Conservation (phyloP, 306 rosid species). For the Canavalia ensiformis region DNA sequence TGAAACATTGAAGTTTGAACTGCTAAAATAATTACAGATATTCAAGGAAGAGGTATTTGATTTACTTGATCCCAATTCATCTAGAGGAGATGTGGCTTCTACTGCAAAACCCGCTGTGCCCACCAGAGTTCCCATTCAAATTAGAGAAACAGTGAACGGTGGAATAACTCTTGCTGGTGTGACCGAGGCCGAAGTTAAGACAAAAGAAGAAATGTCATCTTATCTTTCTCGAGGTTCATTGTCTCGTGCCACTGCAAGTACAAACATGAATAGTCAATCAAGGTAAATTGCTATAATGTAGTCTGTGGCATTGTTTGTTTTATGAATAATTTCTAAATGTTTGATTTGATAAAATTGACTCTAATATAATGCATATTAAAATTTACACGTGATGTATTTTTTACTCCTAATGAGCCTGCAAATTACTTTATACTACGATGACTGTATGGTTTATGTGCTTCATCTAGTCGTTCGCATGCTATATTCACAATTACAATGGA, state of each 20-base stretch:
- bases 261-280: conserved; percentile 97
- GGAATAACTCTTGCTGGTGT: conserved; percentile 98
- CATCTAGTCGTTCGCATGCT: conserved; percentile 91
- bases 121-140: conserved; percentile 84
- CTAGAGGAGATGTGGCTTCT: conserved; percentile 64
- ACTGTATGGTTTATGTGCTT: conserved; percentile 31
- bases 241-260: conserved; percentile 93
- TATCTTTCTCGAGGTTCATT: conserved; percentile 84
- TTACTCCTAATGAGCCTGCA: conserved; percentile 36
- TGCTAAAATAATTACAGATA: conserved; percentile 62
- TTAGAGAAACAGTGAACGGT: conserved; percentile 88
- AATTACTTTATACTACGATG: conserved; percentile 25
- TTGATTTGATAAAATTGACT: neutral
- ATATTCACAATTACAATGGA: conserved; percentile 94
- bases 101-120: conserved; percentile 61
- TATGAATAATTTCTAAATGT: neutral
- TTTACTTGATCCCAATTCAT: conserved; percentile 72
- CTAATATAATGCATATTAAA: neutral
- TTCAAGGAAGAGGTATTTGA: conserved; percentile 98
- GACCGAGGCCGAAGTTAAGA: conserved; percentile 87
- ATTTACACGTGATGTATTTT: conserved; percentile 36
- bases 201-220: conserved; percentile 94
- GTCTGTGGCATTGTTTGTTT: neutral
- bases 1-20: conserved; percentile 34
- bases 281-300: conserved; percentile 58